Evolutionary conservation across 192 early-diverging fungal species (phyloP).

Genomic region (Coemansia sp.): DNA sequence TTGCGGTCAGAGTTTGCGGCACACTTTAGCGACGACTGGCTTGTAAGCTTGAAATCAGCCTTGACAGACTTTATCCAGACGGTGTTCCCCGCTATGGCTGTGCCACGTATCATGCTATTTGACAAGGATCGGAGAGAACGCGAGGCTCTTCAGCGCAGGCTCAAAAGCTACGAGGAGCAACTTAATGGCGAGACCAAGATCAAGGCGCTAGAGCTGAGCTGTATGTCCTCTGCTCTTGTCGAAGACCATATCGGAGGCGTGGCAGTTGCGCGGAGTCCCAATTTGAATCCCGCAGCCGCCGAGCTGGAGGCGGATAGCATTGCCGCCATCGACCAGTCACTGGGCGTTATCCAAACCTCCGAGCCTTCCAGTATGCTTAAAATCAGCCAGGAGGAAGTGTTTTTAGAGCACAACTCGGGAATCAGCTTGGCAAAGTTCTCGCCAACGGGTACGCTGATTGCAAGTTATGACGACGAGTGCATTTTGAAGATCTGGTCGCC

Average conservation of each 20-base stretch:
- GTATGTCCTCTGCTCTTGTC: slow-evolving; percentile 28
- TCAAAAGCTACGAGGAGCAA: slow-evolving; percentile 38
- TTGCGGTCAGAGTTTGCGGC: slow-evolving; percentile 49
- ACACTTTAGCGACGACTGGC: slow-evolving; percentile 52
- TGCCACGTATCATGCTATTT: slow-evolving; percentile 56
- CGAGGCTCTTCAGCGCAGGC: slow-evolving; percentile 32
- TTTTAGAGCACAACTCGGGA: slow-evolving; percentile 55
- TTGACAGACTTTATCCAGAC: slow-evolving; percentile 54
- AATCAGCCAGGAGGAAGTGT: slow-evolving; percentile 55
- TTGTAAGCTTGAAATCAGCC: slow-evolving; percentile 31
- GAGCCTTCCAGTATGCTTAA: slow-evolving; percentile 43
- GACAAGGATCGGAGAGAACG: slow-evolving; percentile 45
- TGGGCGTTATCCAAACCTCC: slow-evolving; percentile 24
- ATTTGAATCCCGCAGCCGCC: slow-evolving; percentile 4
- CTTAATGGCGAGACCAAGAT: slow-evolving; percentile 46
- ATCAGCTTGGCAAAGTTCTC: slow-evolving; percentile 52
- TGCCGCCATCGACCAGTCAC: slow-evolving; percentile 8
- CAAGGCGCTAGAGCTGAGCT: slow-evolving; percentile 19
- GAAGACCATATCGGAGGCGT: slow-evolving; percentile 50
- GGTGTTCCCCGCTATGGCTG: slow-evolving; percentile 53
- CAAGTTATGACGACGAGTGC: slow-evolving; percentile 58
- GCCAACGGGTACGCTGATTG: slow-evolving; percentile 43
- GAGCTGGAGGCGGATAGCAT: not conserved
- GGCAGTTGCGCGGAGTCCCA: slow-evolving; percentile 17
- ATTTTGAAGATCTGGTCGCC: slow-evolving; percentile 56